Base-by-base conservation (phyloP, 2,329 filamentous ascomycete genomes). In the Trematosphaeria pertusa region DNA sequence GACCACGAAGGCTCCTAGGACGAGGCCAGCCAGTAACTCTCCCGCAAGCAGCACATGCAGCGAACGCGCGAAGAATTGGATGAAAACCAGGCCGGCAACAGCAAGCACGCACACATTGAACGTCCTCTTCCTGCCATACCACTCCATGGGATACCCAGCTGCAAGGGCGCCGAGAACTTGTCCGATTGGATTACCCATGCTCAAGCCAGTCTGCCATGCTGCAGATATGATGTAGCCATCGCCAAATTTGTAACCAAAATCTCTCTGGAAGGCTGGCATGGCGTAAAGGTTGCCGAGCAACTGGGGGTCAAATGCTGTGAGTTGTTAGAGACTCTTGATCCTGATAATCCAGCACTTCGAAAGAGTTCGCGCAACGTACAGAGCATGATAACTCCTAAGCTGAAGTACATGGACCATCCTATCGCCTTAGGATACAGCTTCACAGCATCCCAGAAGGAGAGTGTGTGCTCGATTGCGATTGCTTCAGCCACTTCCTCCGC, bases 251-350 rank as follows among this genome's bases (percentile, higher is more conserved):
- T 82, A 79, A 2, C 82, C 82, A 59, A 84, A 85, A 52, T 83
- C 77, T 15, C 66, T 62, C 51, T 80, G 77, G 58, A 85, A 86
- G n/a, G 79, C 77, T 0, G 81, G 81, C 38, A 79, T 81, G 2
- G 81, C 78, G 56, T 83, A 86, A 42, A 87, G 75, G 50, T 84
- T 84, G 18, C 83, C 83, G 14, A 87, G 75, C 8, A 87, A 76
- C 62, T 87, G 84, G 0, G 83, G 81, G 61, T 87, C 84, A 58
- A 87, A 88, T 3, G 82, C 71, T 53, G 24, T 37, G 17, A 6
- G 22, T 28, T n/a, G n/a, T n/a, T n/a, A n/a, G n/a, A n/a, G n/a
- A n/a, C n/a, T n/a, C n/a, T n/a, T n/a, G n/a, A n/a, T n/a, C n/a
- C n/a, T n/a, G n/a, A n/a, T n/a, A n/a, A n/a, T n/a, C n/a, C n/a